These are phyloP conservation scores for Apiospora koreana DNA, from an alignment of 2,329 filamentous ascomycete genomes.

Conservation along the genomic window DNA sequence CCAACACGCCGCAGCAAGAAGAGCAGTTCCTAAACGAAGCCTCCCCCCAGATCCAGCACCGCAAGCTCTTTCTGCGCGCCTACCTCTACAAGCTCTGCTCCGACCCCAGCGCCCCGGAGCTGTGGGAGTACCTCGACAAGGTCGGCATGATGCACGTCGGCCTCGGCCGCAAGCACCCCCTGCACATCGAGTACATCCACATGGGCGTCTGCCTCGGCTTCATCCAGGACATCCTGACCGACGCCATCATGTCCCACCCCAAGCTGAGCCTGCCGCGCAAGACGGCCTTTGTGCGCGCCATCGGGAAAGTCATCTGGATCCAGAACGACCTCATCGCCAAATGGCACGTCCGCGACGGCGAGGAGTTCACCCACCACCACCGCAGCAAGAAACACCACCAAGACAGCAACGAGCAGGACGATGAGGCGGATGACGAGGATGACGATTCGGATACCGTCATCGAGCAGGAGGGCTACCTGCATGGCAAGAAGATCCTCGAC, in stretches of 20 bases:
- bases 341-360: slow-evolving; percentile 69
- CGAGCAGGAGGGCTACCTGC: slow-evolving; percentile 64
- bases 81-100: slow-evolving; percentile 75
- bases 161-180: slow-evolving; percentile 67
- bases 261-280: slow-evolving; percentile 67
- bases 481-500: slow-evolving; percentile 60
- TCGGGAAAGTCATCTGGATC: slow-evolving; percentile 84
- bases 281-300: slow-evolving; percentile 71
- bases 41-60: slow-evolving; percentile 72
- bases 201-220: slow-evolving; percentile 72
- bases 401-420: slow-evolving; percentile 59
- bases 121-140: slow-evolving; percentile 84
- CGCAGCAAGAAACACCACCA: slow-evolving; percentile 47
- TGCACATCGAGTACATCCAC: slow-evolving; percentile 81
- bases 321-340: slow-evolving; percentile 86
- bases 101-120: slow-evolving; percentile 73
- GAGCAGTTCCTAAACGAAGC: slow-evolving; percentile 66
- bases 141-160: slow-evolving; percentile 87
- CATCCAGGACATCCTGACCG: slow-evolving; percentile 76
- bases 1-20: neutral
- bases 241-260: slow-evolving; percentile 74
- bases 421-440: slow-evolving; percentile 54
- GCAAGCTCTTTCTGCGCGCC: slow-evolving; percentile 77
- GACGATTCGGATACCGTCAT: slow-evolving; percentile 47
- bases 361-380: slow-evolving; percentile 63